A percentile compares a stretch with the other conserved stretches of the same genome.
Evolutionary conservation across 306 rosid species (phyloP).

Genomic region (Mimosa pudica): DNA sequence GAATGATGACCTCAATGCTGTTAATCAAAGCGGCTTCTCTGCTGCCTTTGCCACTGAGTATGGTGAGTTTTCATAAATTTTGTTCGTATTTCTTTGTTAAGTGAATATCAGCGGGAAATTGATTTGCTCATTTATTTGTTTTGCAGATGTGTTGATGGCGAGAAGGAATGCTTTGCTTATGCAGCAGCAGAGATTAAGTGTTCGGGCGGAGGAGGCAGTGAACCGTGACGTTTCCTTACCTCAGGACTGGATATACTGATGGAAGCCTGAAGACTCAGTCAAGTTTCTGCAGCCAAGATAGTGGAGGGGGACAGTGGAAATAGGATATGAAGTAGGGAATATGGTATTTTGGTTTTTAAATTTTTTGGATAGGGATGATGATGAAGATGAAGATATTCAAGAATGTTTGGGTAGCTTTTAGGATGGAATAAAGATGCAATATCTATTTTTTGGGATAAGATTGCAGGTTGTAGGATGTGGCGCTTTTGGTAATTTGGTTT

Average conservation of each 20-base stretch:
- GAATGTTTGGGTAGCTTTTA: slow-evolving; percentile 51
- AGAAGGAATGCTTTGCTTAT: slow-evolving; percentile 57
- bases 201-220: slow-evolving; percentile 50
- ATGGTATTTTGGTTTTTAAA: slow-evolving; percentile 34
- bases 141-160: slow-evolving; percentile 52
- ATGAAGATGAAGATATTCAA: slow-evolving; percentile 36
- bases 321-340: slow-evolving; percentile 34
- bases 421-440: slow-evolving; percentile 51
- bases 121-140: background rate
- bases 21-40: slow-evolving; percentile 41
- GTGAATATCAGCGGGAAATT: background rate
- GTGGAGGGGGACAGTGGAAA: background rate
- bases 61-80: slow-evolving; percentile 39
- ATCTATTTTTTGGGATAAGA: slow-evolving; percentile 55
- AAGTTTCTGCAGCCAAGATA: background rate
- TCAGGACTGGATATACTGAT: slow-evolving; percentile 83
- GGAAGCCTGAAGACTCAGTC: slow-evolving; percentile 22
- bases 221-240: slow-evolving; percentile 66
- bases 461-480: slow-evolving; percentile 45
- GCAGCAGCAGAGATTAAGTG: slow-evolving; percentile 53
- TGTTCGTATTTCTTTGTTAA: too few relatives aligned
- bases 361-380: slow-evolving; percentile 21
- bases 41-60: slow-evolving; percentile 37
- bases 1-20: slow-evolving; percentile 44
- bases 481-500: slow-evolving; percentile 16